Evolutionary conservation across 1,284 basidiomycete species (phyloP).

Genomic region (Cryptococcus sp.): DNA sequence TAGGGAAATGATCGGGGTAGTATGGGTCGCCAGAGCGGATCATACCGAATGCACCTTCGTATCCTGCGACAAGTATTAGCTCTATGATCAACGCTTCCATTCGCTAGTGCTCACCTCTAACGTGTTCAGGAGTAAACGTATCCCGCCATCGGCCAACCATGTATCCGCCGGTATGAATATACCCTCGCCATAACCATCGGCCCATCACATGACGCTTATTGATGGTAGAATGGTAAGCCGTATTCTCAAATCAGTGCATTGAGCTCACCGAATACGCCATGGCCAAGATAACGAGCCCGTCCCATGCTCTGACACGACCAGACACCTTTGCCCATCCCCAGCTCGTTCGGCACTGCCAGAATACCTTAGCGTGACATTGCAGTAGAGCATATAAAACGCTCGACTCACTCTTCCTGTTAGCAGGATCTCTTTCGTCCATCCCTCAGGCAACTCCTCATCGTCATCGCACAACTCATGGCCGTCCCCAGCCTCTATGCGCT

Average conservation of each 20-base stretch:
- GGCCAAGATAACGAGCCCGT: conserved; percentile 45
- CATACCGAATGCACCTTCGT: conserved; percentile 46
- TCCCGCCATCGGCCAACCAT: conserved; percentile 52
- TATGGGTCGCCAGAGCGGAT: conserved; percentile 42
- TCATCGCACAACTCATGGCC: conserved; percentile 39
- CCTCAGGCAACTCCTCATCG: conserved; percentile 37
- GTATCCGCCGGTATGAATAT: conserved; percentile 47
- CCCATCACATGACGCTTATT: conserved; percentile 34
- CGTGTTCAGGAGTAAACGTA: conserved; percentile 43
- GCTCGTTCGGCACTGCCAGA: conserved; percentile 22
- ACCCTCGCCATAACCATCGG: conserved; percentile 51
- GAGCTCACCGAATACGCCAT: conserved; percentile 30
- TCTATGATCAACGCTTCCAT: background rate
- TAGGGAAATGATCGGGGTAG: conserved; percentile 41
- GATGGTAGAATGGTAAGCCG: conserved; percentile 2
- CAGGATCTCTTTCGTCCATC: conserved; percentile 53
- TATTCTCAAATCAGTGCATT: background rate
- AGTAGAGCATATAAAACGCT: background rate
- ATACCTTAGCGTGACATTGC: background rate
- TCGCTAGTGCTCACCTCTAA: conserved; percentile 26
- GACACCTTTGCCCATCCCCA: conserved; percentile 44
- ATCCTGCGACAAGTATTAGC: conserved; percentile 20
- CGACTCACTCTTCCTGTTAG: conserved; percentile 41
- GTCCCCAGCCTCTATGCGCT: conserved; percentile 37
- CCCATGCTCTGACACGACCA: conserved; percentile 51